Evolutionary conservation across 202 grass and related monocot species (phyloP).

Genomic region (Carex arenaria): DNA sequence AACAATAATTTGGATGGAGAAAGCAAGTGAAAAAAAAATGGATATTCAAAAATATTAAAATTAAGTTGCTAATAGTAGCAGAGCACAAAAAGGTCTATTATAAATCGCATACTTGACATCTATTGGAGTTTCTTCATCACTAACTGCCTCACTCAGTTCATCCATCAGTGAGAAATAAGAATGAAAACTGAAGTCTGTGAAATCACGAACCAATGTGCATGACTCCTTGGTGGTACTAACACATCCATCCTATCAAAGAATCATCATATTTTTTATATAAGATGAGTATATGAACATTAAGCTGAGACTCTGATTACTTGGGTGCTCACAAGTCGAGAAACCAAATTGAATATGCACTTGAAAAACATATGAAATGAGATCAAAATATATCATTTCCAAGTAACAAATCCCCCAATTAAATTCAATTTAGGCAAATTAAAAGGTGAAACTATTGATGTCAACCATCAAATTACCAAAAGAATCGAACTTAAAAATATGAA

Average conservation of each 20-base stretch:
- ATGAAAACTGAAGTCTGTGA: conserved; percentile 80
- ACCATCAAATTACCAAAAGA: not conserved
- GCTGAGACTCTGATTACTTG: not conserved
- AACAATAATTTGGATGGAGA: not conserved
- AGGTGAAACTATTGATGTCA: not conserved
- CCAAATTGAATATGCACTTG: no score
- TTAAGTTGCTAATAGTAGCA: not conserved
- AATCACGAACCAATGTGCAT: conserved; percentile 67
- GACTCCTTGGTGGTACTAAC: conserved; percentile 38
- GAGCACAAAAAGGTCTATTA: not conserved
- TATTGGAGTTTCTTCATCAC: conserved; percentile 49
- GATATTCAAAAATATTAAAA: not conserved
- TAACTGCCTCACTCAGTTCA: conserved; percentile 52
- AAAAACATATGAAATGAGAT: no score
- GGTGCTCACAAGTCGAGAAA: not conserved
- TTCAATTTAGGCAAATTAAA: not conserved
- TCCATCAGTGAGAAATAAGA: conserved; percentile 96
- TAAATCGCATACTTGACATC: conserved; percentile 63
- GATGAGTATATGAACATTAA: not conserved
- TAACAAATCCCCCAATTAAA: not conserved
- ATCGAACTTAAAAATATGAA: not conserved
- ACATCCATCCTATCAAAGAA: conserved; percentile 55
- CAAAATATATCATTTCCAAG: not conserved
- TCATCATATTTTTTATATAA: not conserved
- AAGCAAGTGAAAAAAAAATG: not conserved